Base-by-base conservation (phyloP, 148 eudicot species). In the Polygonum maritimum region DNA sequence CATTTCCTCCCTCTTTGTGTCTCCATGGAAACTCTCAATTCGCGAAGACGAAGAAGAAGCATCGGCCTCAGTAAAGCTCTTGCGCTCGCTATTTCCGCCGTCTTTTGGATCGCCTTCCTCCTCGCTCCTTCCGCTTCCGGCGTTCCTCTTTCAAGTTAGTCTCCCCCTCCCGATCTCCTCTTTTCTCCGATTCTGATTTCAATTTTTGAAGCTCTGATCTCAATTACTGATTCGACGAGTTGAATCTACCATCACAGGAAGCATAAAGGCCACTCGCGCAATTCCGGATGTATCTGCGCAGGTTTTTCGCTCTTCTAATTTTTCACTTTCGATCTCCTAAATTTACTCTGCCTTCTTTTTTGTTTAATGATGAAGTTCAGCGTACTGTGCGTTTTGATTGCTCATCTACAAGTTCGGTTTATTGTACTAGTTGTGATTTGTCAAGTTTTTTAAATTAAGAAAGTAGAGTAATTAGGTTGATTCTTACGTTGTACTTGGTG, bases 111-210 rank as follows among this genome's bases (percentile, higher is more conserved):
- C 67, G 67, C 14, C 36, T 58, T 26, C 22, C 33, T 58, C 67
- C 35, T 58, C 36, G 67, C 35, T 58, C 26, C 67, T 58, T 58
- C 67, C 36, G 67, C 67, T 26, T 21, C 67, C 35, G 33, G 36
- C 10, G 14, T 58, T 19, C 67, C 67, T 58, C 67, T 58, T 58
- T 58, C 67, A 58, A 58, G 67, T 58, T 35, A 22, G 67, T 58
- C 58, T 16, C 31, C 31, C 21, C 18, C 54, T 44, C 47, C 47
- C 55, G 19, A 51, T 51, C 16, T 51, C n/a, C 6, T 14, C 19
- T 51, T 51, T 51, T 51, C 55, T 51, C 6, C 6, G 7, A 2
- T 51, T 16, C n/a, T 51, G 15, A 1, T 14, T 51, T n/a, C 19
- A 0, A 0, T 54, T 54, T 18, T 52, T 18, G 58, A 52, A 13